Evolutionary conservation across 345 rosid species (phyloP), one percentile per base, ranked within the genome.

Genomic region (Rhodamnia argentea): DNA sequence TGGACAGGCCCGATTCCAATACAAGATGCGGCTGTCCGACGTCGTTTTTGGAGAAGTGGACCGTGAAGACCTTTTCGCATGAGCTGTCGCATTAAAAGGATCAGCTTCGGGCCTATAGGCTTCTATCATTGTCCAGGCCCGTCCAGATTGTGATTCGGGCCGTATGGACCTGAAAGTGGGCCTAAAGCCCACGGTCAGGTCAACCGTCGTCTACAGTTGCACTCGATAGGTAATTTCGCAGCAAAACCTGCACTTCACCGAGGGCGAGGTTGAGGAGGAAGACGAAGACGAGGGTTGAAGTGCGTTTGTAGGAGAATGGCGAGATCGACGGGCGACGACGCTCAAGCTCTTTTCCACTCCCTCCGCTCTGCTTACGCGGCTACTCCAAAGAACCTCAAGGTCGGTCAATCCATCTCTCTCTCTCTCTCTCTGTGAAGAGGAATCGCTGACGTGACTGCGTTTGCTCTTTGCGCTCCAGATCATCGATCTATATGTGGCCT

Each of bases 401-500:
- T 88, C 54, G 23, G 18, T 42, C 54, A n/a, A 6, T 70, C 51
- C 56, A 50, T 70, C 74, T 9, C 40, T 74, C 32, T 76, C 51
- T 56, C 9, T 55, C 23, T 64, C 5, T 60, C 5, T n/a, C 8
- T 57, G 3, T 82, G 53, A 52, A 70, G 47, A 18, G 26, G 47
- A 37, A 32, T 6, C 47, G 12, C 26, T 70, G 81, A 70, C 47
- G 1, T 70, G 81, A 37, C 78, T 2, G 81, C 81, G 47, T 20
- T 70, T 70, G 81, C 78, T 18, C 47, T 70, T 70, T 70, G 47
- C 44, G 93, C 90, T 75, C 95, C 94, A 97, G 99, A 93, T 96
- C 92, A 94, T 97, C 89, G 99, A 97, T 90, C 90, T 95, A 23
- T 97, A 95, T 62, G 98, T 95, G 78, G 93, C 90, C 57, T 97